A percentile compares a stretch with the other conserved stretches of the same genome.
phyloP scores from a whole-genome alignment of 768 basidiomycete genomes.

The Pleurotus salmoneostramineus region DNA sequence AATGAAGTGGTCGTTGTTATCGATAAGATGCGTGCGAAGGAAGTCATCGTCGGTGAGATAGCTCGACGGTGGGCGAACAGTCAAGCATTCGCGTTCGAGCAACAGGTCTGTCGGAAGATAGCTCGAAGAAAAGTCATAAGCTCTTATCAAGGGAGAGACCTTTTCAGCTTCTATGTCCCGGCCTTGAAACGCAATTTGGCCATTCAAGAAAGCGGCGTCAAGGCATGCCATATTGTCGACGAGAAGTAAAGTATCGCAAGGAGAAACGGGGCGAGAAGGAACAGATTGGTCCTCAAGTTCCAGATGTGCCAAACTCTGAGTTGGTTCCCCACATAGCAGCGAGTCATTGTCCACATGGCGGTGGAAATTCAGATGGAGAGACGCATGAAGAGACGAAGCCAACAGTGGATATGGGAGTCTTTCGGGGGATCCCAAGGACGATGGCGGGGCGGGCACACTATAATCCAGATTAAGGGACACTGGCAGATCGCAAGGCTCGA shows the following conservation, averaged over 20 bases:
- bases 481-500: too few species aligned
- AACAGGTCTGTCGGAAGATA: background rate
- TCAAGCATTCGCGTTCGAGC: background rate
- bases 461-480: too few species aligned
- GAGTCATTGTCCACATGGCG: background rate
- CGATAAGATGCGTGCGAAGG: too few species aligned
- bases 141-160: background rate
- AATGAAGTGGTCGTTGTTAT: too few species aligned
- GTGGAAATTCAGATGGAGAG: constrained; percentile 8
- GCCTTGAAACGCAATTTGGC: too few species aligned
- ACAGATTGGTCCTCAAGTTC: background rate
- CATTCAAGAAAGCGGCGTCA: too few species aligned
- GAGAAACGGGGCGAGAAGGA: background rate
- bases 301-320: background rate
- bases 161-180: too few species aligned
- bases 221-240: too few species aligned
- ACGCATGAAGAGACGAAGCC: background rate
- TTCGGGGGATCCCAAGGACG: too few species aligned
- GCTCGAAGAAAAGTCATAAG: background rate
- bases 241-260: background rate
- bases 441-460: background rate
- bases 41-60: too few species aligned
- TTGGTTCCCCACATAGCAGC: background rate
- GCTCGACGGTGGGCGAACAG: too few species aligned
- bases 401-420: background rate